A percentile compares a stretch with the other conserved stretches of the same genome.
Evolutionary conservation across 768 basidiomycete species (phyloP).

Genomic region (Mycena albidolilacea): DNA sequence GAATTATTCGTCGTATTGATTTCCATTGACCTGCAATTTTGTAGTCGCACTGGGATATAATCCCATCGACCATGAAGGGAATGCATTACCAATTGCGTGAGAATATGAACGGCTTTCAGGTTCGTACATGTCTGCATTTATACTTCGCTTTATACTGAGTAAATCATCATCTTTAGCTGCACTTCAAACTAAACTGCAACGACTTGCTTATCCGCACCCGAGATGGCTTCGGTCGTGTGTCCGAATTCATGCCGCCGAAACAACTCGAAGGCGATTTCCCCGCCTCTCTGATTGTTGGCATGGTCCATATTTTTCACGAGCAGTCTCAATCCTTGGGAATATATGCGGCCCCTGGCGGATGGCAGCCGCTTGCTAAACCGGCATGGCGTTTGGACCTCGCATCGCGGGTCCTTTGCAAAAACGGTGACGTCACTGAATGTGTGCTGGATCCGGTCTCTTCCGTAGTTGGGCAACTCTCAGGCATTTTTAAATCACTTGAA

Average conservation of each 20-base stretch:
- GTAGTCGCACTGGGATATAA: constrained; percentile 8
- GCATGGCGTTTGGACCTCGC: constrained; percentile 17
- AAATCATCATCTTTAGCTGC: constrained; percentile 9
- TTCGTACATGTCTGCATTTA: background rate
- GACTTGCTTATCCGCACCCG: constrained; percentile 25
- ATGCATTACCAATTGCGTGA: constrained; percentile 29
- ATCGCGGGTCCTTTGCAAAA: background rate
- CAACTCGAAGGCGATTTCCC: constrained; percentile 26
- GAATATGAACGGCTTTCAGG: constrained; percentile 22
- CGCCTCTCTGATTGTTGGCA: background rate
- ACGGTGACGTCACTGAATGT: background rate
- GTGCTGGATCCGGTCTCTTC: constrained; percentile 13
- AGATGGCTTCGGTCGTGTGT: background rate
- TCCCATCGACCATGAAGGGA: constrained; percentile 28
- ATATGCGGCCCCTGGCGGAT: constrained; percentile 7
- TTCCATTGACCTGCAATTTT: background rate
- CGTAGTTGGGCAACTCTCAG: constrained; percentile 7
- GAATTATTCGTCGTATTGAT: background rate
- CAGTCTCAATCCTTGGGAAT: constrained; percentile 3
- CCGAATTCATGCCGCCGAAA: constrained; percentile 23
- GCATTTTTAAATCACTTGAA: constrained; percentile 23
- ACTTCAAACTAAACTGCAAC: constrained; percentile 9
- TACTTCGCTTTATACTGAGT: background rate
- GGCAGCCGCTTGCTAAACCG: background rate
- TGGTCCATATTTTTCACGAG: constrained; percentile 29